Evolutionary conservation across 257 asterid species (phyloP).

Genomic region (Solanum bulbocastanum): DNA sequence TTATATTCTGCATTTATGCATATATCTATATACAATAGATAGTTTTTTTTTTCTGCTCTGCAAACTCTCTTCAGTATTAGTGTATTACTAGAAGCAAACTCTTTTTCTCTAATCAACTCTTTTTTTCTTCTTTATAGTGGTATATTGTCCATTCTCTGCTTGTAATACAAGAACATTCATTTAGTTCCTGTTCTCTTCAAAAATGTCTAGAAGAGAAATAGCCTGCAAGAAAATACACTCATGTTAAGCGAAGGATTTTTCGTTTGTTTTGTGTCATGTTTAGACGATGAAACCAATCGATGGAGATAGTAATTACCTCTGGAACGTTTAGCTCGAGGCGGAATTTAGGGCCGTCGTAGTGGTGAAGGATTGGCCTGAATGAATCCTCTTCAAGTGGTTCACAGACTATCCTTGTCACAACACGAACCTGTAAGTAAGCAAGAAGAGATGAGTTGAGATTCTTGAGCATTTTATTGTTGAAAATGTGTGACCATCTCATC

Average conservation of each 20-base stretch:
- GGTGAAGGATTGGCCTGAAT: slow-evolving; percentile 94
- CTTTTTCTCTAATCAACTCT: background rate
- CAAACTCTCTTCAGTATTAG: slow-evolving; percentile 1
- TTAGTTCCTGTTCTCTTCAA: slow-evolving; percentile 38
- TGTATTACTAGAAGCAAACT: background rate
- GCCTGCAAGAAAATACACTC: slow-evolving; percentile 36
- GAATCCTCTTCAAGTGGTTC: slow-evolving; percentile 95
- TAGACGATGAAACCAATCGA: background rate
- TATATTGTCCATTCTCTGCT: background rate
- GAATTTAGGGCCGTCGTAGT: slow-evolving; percentile 96
- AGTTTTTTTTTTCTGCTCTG: background rate
- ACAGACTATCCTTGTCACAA: slow-evolving; percentile 65
- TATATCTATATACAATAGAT: background rate
- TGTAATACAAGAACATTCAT: background rate
- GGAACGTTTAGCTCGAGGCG: slow-evolving; percentile 87
- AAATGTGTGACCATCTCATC: background rate
- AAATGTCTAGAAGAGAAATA: slow-evolving; percentile 79
- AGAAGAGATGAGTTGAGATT: background rate
- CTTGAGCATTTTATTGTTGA: background rate
- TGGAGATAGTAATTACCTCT: slow-evolving; percentile 39
- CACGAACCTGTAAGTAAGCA: slow-evolving; percentile 46
- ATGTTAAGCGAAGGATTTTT: background rate
- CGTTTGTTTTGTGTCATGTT: background rate
- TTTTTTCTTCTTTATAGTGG: background rate
- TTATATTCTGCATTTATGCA: background rate